These are phyloP conservation scores for Auricularia heimuer DNA, from an alignment of 768 basidiomycete species.

Conservation along the genomic window DNA sequence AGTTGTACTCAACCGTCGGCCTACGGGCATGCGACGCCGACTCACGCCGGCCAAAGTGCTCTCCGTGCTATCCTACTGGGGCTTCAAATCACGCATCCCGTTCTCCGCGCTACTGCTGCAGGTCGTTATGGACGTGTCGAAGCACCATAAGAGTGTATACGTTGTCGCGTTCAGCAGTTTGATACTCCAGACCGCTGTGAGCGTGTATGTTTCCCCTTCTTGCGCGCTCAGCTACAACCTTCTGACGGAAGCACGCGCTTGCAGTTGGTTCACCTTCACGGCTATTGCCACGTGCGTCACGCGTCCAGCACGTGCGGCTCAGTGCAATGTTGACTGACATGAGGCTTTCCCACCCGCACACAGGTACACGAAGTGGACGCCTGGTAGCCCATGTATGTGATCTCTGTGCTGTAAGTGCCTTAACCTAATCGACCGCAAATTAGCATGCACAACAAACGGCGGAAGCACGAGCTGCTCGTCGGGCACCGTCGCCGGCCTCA, in stretches of 20 bases:
- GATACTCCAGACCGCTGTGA: slow-evolving; percentile 58
- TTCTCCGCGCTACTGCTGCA: slow-evolving; percentile 70
- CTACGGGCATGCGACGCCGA: not conserved
- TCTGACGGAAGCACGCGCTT: slow-evolving; percentile 2
- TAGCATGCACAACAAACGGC: slow-evolving; percentile 28
- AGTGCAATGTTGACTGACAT: not conserved
- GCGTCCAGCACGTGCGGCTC: not conserved
- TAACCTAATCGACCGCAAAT: slow-evolving; percentile 19
- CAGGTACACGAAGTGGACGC: slow-evolving; percentile 60
- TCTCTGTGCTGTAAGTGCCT: slow-evolving; percentile 15
- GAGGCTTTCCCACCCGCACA: not conserved
- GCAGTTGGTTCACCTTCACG: slow-evolving; percentile 70
- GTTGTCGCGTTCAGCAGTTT: slow-evolving; percentile 64
- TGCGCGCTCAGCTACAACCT: slow-evolving; percentile 3
- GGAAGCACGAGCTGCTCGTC: slow-evolving; percentile 50
- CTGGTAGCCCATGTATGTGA: slow-evolving; percentile 51
- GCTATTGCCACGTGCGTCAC: slow-evolving; percentile 54
- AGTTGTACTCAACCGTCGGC: not conserved
- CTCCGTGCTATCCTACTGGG: slow-evolving; percentile 67
- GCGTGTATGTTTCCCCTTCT: slow-evolving; percentile 39
- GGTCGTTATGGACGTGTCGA: slow-evolving; percentile 75
- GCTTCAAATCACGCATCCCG: slow-evolving; percentile 63
- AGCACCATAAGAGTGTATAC: slow-evolving; percentile 74
- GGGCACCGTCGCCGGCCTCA: slow-evolving; percentile 65
- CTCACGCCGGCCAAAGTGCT: slow-evolving; percentile 26